Evolutionary conservation across 2,329 filamentous ascomycete genomes (phyloP), one percentile per base, ranked within the genome.

Genomic region (Ophiocordyceps robertsii): DNA sequence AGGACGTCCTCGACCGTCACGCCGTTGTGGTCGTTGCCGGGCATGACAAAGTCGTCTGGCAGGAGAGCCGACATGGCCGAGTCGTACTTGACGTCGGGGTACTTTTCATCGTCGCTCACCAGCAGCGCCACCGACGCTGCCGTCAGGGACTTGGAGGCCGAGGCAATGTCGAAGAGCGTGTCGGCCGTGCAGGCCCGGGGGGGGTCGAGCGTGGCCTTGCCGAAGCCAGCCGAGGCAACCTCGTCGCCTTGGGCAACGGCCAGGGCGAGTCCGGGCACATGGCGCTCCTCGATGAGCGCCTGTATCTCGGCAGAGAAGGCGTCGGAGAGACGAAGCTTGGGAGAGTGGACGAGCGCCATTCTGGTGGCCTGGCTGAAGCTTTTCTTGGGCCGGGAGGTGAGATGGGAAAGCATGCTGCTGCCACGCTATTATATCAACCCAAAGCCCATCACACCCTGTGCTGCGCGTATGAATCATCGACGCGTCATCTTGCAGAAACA

Each of bases 151-250:
- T 56, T 57, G 17, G 53, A 49, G 6, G 47, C 45, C 0, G 55
- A 56, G 6, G 50, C 55, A 40, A 56, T 47, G 38, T 56, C 52
- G 29, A 57, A 56, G 7, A 56, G 45, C 29, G 53, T 56, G 21
- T 57, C 50, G 0, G 53, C 31, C 0, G 53, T 56, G 31, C 49
- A 52, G 9, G 39, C 33, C 37, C 24, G 30, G 0, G 39, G 41
- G 3, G 50, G 48, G 6, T 52, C 48, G 0, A 56, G 39, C 4
- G 44, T 47, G 7, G 51, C 49, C 13, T 42, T 32, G 27, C 55
- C 53, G 30, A 53, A 54, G 17, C 47, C 53, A n/a, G 40, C 43
- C 5, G 53, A 53, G 10, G 48, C 50, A 9, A 46, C 44, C 6
- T 30, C 21, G 4, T 51, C 48, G 13, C 41, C 29, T 14, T 51